Conservation (phyloP, 495 filamentous ascomycete genomes). For the Penicillium cinerascens region DNA sequence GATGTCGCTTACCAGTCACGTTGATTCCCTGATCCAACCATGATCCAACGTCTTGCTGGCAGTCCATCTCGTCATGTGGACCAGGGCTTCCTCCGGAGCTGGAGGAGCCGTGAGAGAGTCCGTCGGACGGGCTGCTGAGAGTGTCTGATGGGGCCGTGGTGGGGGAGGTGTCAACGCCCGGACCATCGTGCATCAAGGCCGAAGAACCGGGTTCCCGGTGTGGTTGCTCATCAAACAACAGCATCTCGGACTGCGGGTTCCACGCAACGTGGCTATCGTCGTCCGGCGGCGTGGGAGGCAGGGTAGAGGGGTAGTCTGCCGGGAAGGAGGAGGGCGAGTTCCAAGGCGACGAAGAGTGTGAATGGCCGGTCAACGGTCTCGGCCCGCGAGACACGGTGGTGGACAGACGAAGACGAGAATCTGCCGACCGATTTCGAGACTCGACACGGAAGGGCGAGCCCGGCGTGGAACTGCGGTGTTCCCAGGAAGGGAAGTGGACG, state of each 20-base stretch:
- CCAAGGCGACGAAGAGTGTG: constrained; percentile 24
- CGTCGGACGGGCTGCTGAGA: constrained; percentile 35
- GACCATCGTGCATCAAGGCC: constrained; percentile 37
- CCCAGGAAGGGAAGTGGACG: constrained; percentile 41
- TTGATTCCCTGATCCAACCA: constrained; percentile 47
- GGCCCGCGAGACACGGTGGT: constrained; percentile 33
- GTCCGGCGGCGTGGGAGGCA: constrained; percentile 44
- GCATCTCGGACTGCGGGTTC: constrained; percentile 35
- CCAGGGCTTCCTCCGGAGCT: constrained; percentile 37
- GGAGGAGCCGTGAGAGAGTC: constrained; percentile 34
- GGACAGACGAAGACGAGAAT: constrained; percentile 38
- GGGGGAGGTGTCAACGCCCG: constrained; percentile 30
- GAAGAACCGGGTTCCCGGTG: constrained; percentile 28
- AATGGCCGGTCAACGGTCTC: constrained; percentile 30
- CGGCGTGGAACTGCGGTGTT: constrained; percentile 30
- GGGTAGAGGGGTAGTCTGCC: constrained; percentile 34
- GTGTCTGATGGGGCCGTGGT: constrained; percentile 26
- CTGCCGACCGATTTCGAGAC: constrained; percentile 32
- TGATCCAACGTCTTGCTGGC: constrained; percentile 32
- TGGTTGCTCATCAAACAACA: constrained; percentile 31
- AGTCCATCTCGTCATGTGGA: constrained; percentile 39
- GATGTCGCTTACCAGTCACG: constrained; percentile 32
- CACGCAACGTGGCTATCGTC: constrained; percentile 42
- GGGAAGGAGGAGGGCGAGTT: constrained; percentile 24
- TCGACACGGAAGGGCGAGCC: constrained; percentile 26